phyloP scores from a whole-genome alignment of 176 grass and related monocot species.

The Carex pumila region DNA sequence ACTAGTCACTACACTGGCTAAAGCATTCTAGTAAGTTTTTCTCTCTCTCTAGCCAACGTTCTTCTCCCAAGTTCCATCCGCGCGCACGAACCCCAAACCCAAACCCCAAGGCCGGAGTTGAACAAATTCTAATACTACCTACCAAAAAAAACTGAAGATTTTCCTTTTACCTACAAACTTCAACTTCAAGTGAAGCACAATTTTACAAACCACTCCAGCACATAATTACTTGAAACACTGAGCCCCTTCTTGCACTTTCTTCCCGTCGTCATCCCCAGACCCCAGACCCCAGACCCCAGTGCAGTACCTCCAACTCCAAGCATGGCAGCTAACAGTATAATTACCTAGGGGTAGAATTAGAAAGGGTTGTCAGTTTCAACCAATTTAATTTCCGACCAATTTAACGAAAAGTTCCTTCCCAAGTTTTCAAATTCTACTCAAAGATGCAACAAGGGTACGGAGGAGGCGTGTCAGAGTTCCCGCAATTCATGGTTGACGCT shows the following conservation, averaged over 20 bases:
- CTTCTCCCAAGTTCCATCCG: background rate
- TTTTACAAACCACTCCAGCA: background rate
- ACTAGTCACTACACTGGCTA: background rate
- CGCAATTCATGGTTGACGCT: slow-evolving; percentile 77
- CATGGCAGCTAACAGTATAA: background rate
- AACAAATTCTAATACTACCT: slow-evolving; percentile 29
- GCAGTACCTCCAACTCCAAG: background rate
- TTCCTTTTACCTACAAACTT: slow-evolving; percentile 44
- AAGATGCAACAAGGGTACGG: slow-evolving; percentile 79
- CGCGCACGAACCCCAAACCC: background rate
- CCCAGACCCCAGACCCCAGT: too few species aligned
- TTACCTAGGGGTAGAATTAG: background rate
- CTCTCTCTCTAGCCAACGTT: background rate
- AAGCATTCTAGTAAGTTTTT: background rate
- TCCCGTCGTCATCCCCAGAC: background rate
- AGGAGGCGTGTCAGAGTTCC: slow-evolving; percentile 63
- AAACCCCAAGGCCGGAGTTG: background rate
- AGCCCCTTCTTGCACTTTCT: slow-evolving; percentile 15
- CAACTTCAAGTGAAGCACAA: too few species aligned
- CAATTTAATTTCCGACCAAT: background rate
- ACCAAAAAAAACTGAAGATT: background rate
- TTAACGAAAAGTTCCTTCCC: background rate
- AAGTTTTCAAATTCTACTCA: background rate
- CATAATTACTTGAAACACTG: slow-evolving; percentile 21
- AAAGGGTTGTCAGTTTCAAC: background rate